These are phyloP conservation scores for Corymbia maculata DNA, from an alignment of 345 rosid species.

Conservation along the genomic window DNA sequence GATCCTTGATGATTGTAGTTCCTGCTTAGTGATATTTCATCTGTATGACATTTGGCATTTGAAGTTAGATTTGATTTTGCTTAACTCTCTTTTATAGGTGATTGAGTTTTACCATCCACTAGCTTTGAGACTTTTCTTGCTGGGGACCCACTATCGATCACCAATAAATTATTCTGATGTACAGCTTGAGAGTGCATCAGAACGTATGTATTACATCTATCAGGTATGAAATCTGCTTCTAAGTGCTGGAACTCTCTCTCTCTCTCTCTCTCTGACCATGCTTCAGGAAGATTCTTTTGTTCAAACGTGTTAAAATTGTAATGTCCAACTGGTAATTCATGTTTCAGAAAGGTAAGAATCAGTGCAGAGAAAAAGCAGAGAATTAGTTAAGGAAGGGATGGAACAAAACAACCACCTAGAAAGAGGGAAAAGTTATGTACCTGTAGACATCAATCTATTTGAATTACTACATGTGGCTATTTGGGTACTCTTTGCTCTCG, in stretches of 20 bases:
- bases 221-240: constrained; percentile 41
- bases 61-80: not conserved
- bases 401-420: not conserved
- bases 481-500: not conserved
- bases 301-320: not conserved
- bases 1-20: not conserved
- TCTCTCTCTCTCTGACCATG: not conserved
- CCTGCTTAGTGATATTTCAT: not conserved
- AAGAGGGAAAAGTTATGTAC: not conserved
- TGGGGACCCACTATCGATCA: constrained; percentile 91
- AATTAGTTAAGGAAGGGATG: not conserved
- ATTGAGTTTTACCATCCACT: constrained; percentile 79
- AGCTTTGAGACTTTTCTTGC: constrained; percentile 76
- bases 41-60: not conserved
- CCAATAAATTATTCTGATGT: constrained; percentile 79
- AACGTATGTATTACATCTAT: constrained; percentile 81
- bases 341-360: not conserved
- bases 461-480: not conserved
- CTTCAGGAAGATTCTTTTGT: not conserved
- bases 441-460: not conserved
- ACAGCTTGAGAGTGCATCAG: constrained; percentile 92
- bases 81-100: constrained; percentile 31
- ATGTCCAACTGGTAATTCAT: not conserved
- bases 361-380: not conserved
- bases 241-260: not conserved